Evolutionary conservation across 129 eudicot species (phyloP), one percentile per base, ranked within the genome.

Genomic region (Apium graveolens): DNA sequence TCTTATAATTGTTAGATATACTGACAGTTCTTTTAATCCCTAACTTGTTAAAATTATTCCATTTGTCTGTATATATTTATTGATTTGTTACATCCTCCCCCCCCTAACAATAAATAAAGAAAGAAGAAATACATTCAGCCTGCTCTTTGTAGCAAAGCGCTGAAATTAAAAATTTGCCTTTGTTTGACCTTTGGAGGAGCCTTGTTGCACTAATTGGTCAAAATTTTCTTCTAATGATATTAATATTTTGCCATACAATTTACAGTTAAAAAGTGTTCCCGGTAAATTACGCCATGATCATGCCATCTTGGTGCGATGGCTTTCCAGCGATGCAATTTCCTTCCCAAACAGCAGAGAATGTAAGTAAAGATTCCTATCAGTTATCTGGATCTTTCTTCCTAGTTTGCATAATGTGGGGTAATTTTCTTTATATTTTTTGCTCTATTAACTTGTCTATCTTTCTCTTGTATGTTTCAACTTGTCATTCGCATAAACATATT

Each of bases 251-350:
- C 55, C 76, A 78, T 53, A 78, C 31, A 43, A 42, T 75, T 39
- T 87, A 34, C 92, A 91, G 96, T 75, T 84, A 75, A 86, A 83
- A 80, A 83, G 65, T 78, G 82, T 85, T 79, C 53, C 86, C 21
- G 81, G 87, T 32, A 70, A 74, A 44, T 27, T 83, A 80, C 78
- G 82, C 74, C 83, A 86, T 84, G 93, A 86, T 79, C 86, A 81
- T 79, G 88, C 83, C 17, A 41, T 77, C 80, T 35, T 87, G 82
- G 86, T 79, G 31, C 90, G 93, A 69, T 89, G 90, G 83, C 84
- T 91, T 91, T 43, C 86, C 29, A 87, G 76, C 38, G 46, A 80
- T 80, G 73, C 87, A 44, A 78, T 81, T 70, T 81, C 86, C 63
- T 39, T 81, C 18, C 60, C 78, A 49, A 84, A 83, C 62, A 86